phyloP scores from a whole-genome alignment of 345 rosid species.

The Salix udensis region DNA sequence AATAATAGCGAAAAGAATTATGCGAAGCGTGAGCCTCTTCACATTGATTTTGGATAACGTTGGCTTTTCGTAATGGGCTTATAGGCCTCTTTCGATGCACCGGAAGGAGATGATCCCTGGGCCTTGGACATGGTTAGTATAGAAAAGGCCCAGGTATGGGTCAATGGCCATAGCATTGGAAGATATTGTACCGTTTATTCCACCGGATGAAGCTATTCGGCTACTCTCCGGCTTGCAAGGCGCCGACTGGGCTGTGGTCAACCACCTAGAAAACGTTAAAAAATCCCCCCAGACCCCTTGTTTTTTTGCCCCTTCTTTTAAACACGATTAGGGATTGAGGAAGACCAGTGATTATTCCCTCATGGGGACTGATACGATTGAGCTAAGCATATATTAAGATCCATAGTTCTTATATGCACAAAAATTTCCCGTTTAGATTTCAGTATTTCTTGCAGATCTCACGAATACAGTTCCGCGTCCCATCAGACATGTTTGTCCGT shows the following conservation, averaged over 20 bases:
- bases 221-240: slow-evolving; percentile 13
- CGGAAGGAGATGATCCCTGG: slow-evolving; percentile 23
- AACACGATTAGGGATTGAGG: no score
- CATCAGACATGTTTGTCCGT: no score
- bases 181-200: slow-evolving; percentile 24
- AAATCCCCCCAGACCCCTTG: no score
- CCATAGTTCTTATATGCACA: no score
- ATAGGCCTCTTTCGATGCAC: slow-evolving; percentile 25
- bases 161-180: slow-evolving; percentile 24
- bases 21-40: not conserved
- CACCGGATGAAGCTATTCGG: slow-evolving; percentile 19
- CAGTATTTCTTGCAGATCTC: no score
- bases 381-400: no score
- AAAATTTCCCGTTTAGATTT: no score
- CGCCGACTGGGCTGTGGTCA: slow-evolving; percentile 30
- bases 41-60: not conserved
- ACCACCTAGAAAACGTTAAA: slow-evolving; percentile 25
- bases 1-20: not conserved
- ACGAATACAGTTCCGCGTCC: no score
- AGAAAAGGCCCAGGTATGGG: slow-evolving; percentile 28
- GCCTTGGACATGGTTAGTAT: slow-evolving; percentile 23
- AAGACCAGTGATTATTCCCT: no score
- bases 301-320: no score
- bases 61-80: not conserved
- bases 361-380: no score